phyloP scores from a whole-genome alignment of 1,139 yeast species.

The Yamadazyma songkhlaensis region DNA sequence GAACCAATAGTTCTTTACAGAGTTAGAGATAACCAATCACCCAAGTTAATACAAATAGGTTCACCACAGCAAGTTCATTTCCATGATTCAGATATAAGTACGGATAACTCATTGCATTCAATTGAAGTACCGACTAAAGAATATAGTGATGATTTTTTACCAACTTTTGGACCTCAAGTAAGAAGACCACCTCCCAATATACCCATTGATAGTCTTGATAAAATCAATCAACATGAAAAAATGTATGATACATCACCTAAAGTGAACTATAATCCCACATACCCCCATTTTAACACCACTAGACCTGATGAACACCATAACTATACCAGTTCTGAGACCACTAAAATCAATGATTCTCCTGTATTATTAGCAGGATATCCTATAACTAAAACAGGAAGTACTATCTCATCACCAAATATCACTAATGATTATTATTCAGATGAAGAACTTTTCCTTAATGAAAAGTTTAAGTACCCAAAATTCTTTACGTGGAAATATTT shows the following conservation, averaged over 20 bases:
- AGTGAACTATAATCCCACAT: neutral
- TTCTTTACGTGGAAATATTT: slow-evolving; percentile 20
- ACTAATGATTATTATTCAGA: slow-evolving; percentile 1
- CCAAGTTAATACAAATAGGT: slow-evolving; percentile 11
- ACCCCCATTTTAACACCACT: neutral
- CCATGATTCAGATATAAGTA: slow-evolving; percentile 16
- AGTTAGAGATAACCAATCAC: slow-evolving; percentile 8
- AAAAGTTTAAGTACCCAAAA: slow-evolving; percentile 4
- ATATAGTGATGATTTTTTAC: neutral
- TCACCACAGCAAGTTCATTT: slow-evolving; percentile 12
- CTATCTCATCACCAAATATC: neutral
- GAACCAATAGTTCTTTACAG: slow-evolving; percentile 8
- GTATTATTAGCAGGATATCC: slow-evolving; percentile 10
- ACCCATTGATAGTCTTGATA: slow-evolving; percentile 11
- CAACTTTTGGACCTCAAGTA: slow-evolving; percentile 1
- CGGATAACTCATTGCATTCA: slow-evolving; percentile 10
- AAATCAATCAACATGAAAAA: slow-evolving; percentile 11
- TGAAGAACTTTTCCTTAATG: slow-evolving; percentile 1
- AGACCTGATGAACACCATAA: neutral
- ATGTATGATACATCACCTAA: slow-evolving; percentile 8
- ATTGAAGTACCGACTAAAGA: slow-evolving; percentile 2
- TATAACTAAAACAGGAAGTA: slow-evolving; percentile 6
- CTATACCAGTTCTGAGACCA: neutral
- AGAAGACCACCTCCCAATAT: slow-evolving; percentile 17
- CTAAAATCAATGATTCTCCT: neutral